phyloP scores from a whole-genome alignment of 2,329 filamentous ascomycete species.

The Neofusicoccum parvum region DNA sequence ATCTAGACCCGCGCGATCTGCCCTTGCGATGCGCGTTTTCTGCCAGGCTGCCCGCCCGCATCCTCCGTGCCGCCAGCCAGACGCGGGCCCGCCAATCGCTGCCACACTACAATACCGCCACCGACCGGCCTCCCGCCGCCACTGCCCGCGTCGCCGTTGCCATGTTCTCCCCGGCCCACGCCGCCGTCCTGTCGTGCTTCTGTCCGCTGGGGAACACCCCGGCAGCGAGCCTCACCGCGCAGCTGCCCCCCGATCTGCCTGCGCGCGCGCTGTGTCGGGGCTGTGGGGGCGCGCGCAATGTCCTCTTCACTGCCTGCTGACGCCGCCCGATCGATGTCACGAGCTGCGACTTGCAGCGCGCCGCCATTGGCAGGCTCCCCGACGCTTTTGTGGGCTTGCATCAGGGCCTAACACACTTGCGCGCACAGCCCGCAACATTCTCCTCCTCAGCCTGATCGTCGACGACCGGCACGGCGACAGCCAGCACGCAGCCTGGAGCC shows the following conservation, averaged over 20 bases:
- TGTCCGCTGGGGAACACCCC: constrained; percentile 53
- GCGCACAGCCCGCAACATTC: constrained; percentile 56
- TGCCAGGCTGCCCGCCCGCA: neutral
- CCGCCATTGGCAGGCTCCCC: constrained; percentile 49
- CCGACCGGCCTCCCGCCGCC: neutral
- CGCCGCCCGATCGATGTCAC: constrained; percentile 54
- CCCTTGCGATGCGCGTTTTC: neutral
- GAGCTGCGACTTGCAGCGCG: constrained; percentile 56
- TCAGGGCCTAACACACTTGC: neutral
- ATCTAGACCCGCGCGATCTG: constrained; percentile 4
- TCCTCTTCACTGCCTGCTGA: constrained; percentile 52
- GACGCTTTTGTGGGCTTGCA: constrained; percentile 21
- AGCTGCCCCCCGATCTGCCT: constrained; percentile 53
- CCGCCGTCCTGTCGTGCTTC: constrained; percentile 31
- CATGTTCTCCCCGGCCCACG: neutral
- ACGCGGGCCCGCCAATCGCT: neutral
- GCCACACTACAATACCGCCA: neutral
- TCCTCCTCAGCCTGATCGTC: constrained; percentile 56
- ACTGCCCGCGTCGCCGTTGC: neutral
- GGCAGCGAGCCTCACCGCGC: constrained; percentile 51
- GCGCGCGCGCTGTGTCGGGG: constrained; percentile 56
- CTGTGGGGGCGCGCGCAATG: constrained; percentile 59
- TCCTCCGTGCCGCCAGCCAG: neutral
- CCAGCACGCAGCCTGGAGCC: constrained; percentile 49
- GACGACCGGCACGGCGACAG: constrained; percentile 35